Base-by-base conservation (phyloP, 2,329 filamentous ascomycete genomes). In the Diaporthe sp. region DNA sequence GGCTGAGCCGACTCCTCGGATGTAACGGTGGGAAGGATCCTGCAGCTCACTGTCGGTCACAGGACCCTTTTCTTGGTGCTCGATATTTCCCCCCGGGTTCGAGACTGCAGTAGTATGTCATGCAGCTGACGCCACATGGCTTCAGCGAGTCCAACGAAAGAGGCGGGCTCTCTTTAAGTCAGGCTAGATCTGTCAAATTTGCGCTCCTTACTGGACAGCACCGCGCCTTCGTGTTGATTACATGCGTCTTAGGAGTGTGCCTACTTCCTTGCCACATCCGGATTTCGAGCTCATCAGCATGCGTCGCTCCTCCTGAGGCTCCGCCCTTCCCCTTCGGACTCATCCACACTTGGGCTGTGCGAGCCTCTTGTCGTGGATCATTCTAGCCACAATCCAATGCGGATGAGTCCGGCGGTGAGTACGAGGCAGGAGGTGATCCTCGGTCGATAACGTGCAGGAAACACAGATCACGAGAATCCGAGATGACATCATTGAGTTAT, bases 81-180 rank as follows among this genome's bases (percentile, higher is more conserved):
- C 25, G n/a, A 51, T 53, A 42, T 42, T n/a, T 50, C 69, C 42
- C n/a, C 39, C 32, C 27, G 13, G n/a, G 55, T 32, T 56, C 44
- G 32, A 59, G 35, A 61, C 55, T 71, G 53, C 55, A 61, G 69
- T 59, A 59, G 69, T 61, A 59, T 71, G 39, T 27, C 30, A 71
- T 59, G 69, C 55, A 39, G 69, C 69, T 71, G 55, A 71, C 69
- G 55, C 69, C 69, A 61, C 69, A 51, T 35, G 27, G 39, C n/a
- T n/a, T 25, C 39, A 61, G 55, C 8, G 19, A 35, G 37, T 44
- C 53, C 30, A 47, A 50, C 55, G 13, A 32, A 15, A 39, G 39
- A 61, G 44, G 69, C 55, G 22, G 56, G 12, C 19, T 27, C 22
- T 39, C 19, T 19, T 47, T 30, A 32, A 27, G n/a, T 19, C 30